Evolutionary conservation across 148 eudicot species (phyloP), one percentile per base, ranked within the genome.

Genomic region (Dianthus caryophyllus): DNA sequence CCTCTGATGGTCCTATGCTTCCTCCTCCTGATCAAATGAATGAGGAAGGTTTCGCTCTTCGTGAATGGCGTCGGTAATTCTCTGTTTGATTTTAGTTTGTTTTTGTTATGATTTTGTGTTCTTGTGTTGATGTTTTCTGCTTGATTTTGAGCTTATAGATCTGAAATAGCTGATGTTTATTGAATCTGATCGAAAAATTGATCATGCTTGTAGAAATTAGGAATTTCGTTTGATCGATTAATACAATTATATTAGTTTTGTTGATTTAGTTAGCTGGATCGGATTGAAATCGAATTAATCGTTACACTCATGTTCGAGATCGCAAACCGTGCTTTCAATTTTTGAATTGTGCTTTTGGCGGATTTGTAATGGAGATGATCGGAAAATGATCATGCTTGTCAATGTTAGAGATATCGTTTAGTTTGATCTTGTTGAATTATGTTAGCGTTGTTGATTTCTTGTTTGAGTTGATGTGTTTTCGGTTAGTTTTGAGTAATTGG

Each of bases 21-120:
- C 99, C 97, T 9, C 87, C 90, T 31, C 96, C 96, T 13, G 74
- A 71, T 72, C 90, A 89, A 62, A 87, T 93, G 96, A 70, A 74
- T 0, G 98, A 93, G 68, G 88, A 85, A 76, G 98, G 91, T 0
- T 77, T 64, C 11, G 98, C 96, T 65, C 87, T 93, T 55, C 88
- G 98, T 9, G 97, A 94, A 66, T 94, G 98, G 98, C 88, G 95
- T 27, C 83, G 92, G 98, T 94, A 5, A 49, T 71, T 70, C 51
- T 38, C 26, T 44, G 21, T 16, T 71, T 47, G 44, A 21, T 25
- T 62, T 49, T n/a, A n/a, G n/a, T 24, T 44, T 13, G 21, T 2
- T 50, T 50, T 33, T 33, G 38, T 33, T 33, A 2, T 7, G 38
- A 33, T 33, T 33, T 33, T 2, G 7, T 33, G 38, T 33, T 33